Base-by-base conservation (phyloP, 495 filamentous ascomycete species). In the Lasiosphaeria miniovina region DNA sequence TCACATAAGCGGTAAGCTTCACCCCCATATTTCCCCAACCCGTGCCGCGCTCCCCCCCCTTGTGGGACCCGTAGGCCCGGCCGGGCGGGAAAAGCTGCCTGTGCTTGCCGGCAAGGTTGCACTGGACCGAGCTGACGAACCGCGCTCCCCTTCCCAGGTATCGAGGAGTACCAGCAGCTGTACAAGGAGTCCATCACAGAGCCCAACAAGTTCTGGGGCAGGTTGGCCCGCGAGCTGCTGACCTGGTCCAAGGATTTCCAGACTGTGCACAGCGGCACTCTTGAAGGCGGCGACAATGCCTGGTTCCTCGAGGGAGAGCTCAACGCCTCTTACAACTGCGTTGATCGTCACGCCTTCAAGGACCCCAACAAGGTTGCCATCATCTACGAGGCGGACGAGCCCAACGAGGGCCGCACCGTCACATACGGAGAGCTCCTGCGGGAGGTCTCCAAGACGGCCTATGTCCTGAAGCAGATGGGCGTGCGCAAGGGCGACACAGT, bases 401-500 rank as follows among this genome's bases (percentile, higher is more conserved):
- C 88, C 34, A 82, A 77, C 49, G 88, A 96, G 65, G 93, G 95
- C 66, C 90, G 94, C 55, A 90, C 78, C 32, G 88, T 98, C 68
- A 94, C 90, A 61, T 99, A 98, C 66, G 85, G 88, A 68, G 92
- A 99, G 84, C 86, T 99, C 52, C 86, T 98, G 48, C 86, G 93
- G 57, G 85, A 99, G 71, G 95, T 99, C 7, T 96, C 87, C 58
- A 89, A 86, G 70, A 82, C 91, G 31, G 86, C 94, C 52, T 88
- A 89, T 74, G 87, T 91, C 15, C 82, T 99, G 62, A 94, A 90
- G 81, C 81, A 90, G 80, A 91, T 95, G 84, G 95, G 94, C 59
- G 93, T 99, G 57, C 88, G 89, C 80, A 98, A 97, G 82, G 94
- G 94, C 38, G 95, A 99, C 73, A 96, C 93, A 3, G 92, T 99